These are phyloP conservation scores for Mortierella alpina DNA, from an alignment of 192 early-diverging fungal genomes.

Conservation along the genomic window DNA sequence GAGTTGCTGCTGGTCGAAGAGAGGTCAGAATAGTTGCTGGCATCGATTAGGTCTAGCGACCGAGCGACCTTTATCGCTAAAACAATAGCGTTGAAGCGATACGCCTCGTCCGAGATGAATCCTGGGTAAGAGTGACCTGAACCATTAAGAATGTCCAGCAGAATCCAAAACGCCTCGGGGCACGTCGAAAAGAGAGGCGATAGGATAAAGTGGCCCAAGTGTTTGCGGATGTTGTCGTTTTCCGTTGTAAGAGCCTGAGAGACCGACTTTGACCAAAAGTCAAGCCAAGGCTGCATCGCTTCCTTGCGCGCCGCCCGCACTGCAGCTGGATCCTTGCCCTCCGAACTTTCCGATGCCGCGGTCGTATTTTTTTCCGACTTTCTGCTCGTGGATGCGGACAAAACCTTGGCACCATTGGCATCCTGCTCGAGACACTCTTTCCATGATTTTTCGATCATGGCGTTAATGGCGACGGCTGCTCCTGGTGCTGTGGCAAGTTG, in stretches of 20 bases:
- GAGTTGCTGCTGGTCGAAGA: background rate
- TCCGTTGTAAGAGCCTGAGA: slow-evolving; percentile 63
- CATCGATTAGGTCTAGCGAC: slow-evolving; percentile 67
- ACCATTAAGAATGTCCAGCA: slow-evolving; percentile 55
- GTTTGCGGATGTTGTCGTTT: slow-evolving; percentile 63
- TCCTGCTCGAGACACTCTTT: slow-evolving; percentile 46
- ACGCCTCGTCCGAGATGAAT: slow-evolving; percentile 46
- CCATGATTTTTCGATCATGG: slow-evolving; percentile 44
- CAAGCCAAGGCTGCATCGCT: slow-evolving; percentile 54
- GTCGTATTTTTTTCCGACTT: background rate
- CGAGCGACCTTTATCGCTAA: slow-evolving; percentile 65
- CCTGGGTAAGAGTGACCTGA: slow-evolving; percentile 7
- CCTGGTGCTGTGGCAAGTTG: slow-evolving; percentile 53
- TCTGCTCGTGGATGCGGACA: background rate
- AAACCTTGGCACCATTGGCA: slow-evolving; percentile 10
- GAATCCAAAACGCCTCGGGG: slow-evolving; percentile 57
- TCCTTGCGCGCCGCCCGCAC: slow-evolving; percentile 13
- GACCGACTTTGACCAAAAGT: slow-evolving; percentile 70
- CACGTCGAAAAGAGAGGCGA: slow-evolving; percentile 63
- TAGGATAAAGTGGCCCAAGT: slow-evolving; percentile 66
- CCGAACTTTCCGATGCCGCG: background rate
- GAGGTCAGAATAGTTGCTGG: slow-evolving; percentile 45
- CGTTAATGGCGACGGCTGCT: slow-evolving; percentile 53
- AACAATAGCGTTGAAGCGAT: slow-evolving; percentile 72
- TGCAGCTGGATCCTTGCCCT: background rate